phyloP scores from a whole-genome alignment of 202 grass and related monocot genomes.

The Bolboschoenoplectus hybrid region DNA sequence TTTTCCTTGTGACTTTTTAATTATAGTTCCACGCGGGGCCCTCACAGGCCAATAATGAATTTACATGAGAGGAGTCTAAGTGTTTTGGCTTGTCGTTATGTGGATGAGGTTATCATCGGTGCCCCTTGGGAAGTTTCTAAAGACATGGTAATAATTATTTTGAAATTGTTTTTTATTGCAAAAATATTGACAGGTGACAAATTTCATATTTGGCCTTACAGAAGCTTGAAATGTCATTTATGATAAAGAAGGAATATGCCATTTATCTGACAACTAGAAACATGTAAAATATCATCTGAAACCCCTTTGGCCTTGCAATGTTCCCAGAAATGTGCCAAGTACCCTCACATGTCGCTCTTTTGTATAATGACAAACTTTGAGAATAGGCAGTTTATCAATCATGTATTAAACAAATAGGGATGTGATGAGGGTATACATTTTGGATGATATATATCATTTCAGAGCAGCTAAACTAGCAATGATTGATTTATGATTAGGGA shows the following conservation, averaged over 20 bases:
- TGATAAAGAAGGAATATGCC: not conserved
- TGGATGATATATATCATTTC: not conserved
- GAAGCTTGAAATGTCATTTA: not conserved
- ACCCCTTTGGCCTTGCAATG: not conserved
- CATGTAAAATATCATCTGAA: not conserved
- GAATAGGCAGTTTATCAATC: not conserved
- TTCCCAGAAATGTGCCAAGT: not conserved
- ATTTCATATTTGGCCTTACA: not conserved
- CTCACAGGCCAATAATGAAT: conserved; percentile 97
- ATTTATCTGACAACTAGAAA: conserved; percentile 6
- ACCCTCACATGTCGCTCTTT: not conserved
- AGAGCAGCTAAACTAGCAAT: not conserved
- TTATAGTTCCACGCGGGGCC: conserved; percentile 77
- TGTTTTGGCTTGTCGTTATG: conserved; percentile 95
- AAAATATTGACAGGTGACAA: not conserved
- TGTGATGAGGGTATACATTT: not conserved
- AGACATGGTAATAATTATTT: conserved; percentile 65
- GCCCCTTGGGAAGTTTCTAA: conserved; percentile 88
- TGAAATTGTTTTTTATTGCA: not conserved
- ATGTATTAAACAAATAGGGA: conserved; percentile 7
- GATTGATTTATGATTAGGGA: not conserved
- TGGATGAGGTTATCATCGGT: conserved; percentile 99
- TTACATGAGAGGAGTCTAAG: conserved; percentile 95
- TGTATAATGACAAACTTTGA: conserved; percentile 10
- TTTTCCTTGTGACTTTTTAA: conserved; percentile 29